These are phyloP conservation scores for Tulasnella sp. DNA, from an alignment of 768 basidiomycete genomes.

Conservation along the genomic window DNA sequence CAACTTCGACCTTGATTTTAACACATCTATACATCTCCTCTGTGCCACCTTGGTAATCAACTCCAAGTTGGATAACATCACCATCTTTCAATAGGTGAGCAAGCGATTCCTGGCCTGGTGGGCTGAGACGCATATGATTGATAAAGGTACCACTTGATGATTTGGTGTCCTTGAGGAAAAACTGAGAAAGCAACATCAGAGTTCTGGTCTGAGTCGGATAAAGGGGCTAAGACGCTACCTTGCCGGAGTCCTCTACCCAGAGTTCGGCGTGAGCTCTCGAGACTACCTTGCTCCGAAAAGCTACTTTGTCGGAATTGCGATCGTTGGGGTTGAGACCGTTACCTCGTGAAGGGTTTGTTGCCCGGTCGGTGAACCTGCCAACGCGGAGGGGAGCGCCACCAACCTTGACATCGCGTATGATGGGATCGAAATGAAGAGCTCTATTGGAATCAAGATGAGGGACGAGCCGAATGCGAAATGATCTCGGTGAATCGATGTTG, in stretches of 20 bases:
- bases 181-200: conserved; percentile 30
- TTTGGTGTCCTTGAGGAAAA: conserved; percentile 84
- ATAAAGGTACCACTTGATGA: conserved; percentile 86
- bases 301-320: conserved; percentile 67
- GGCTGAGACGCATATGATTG: conserved; percentile 81
- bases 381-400: conserved; percentile 65
- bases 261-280: conserved; percentile 90
- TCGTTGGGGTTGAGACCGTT: conserved; percentile 36
- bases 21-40: conserved; percentile 97
- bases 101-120: conserved; percentile 68
- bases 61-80: conserved; percentile 86
- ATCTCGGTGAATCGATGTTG: not conserved
- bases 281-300: conserved; percentile 93
- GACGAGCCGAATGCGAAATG: conserved; percentile 75
- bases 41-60: conserved; percentile 93
- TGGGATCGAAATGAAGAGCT: conserved; percentile 83
- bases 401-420: conserved; percentile 67
- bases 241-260: conserved; percentile 45
- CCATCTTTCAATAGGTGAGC: conserved; percentile 78
- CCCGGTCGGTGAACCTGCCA: conserved; percentile 84
- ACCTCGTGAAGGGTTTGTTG: conserved; percentile 43
- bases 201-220: not conserved
- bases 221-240: conserved; percentile 22
- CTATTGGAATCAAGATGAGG: conserved; percentile 87
- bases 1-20: conserved; percentile 86